Conservation (phyloP, 2,329 filamentous ascomycete species). For the Cladophialophora carrionii region DNA sequence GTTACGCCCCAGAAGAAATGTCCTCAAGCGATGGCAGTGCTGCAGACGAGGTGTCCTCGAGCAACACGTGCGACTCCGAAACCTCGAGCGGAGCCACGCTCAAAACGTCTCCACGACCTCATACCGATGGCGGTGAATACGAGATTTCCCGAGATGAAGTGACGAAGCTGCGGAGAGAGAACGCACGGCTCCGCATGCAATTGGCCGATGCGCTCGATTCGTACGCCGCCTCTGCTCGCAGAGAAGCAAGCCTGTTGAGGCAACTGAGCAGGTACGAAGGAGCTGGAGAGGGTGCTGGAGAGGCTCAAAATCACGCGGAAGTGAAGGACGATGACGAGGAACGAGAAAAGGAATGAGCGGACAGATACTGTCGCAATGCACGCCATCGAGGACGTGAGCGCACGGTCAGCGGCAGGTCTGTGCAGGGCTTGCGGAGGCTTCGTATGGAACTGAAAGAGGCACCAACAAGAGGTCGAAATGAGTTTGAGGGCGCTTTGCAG, state of each 20-base stretch:
- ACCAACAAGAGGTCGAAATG: background rate
- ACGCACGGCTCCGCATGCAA: constrained; percentile 1
- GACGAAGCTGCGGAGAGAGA: background rate
- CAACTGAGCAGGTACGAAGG: background rate
- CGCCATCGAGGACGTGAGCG: background rate
- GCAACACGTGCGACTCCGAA: background rate
- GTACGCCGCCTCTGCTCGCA: background rate
- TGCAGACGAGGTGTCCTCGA: background rate
- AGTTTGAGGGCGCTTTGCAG: background rate
- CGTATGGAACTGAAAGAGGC: background rate
- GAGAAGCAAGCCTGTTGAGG: constrained; percentile 9
- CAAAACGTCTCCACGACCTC: background rate
- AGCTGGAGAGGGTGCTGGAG: background rate
- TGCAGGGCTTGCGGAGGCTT: too few species aligned
- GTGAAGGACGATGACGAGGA: background rate
- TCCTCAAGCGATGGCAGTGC: background rate
- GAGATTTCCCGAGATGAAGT: background rate
- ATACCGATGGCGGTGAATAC: background rate
- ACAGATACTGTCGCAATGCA: background rate
- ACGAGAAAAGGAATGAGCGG: too few species aligned
- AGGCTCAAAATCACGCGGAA: background rate
- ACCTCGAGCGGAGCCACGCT: background rate
- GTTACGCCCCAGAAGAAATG: too few species aligned
- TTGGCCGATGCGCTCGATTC: constrained; percentile 7
- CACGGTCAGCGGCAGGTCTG: too few species aligned